Evolutionary conservation across 2,329 filamentous ascomycete species (phyloP), one percentile per base, ranked within the genome.

Genomic region (Diaporthe caulivora): DNA sequence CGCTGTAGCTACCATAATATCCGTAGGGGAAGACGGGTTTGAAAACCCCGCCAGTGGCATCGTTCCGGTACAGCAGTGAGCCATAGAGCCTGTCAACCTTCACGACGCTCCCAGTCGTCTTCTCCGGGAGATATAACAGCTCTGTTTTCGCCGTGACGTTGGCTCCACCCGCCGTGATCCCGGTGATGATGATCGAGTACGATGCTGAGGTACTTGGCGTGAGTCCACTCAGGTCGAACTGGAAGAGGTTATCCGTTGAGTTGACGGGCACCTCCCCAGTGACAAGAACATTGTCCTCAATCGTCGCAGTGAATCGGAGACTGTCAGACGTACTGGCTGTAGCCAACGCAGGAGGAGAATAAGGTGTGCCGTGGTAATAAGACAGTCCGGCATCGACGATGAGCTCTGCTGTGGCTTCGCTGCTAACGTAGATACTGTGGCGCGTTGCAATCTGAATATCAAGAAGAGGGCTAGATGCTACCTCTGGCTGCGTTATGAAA

Each of bases 61-160:
- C 74, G 68, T 82, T 86, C 64, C 80, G 81, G 76, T 83, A 83
- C 21, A 83, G 79, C 21, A 88, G 76, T 0, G 84, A 84, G 24
- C 86, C 85, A 42, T 83, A 80, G 13, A 86, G 76, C 73, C 86
- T 82, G 76, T 88, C 86, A 18, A 88, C 80, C 76, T 83, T 84
- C 3, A 84, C 83, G 2, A 84, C 82, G 78, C 85, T 87, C 37
- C 85, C 85, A 7, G 72, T 79, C 2, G 77, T 77, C 58, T 85
- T 86, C 29, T 84, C 83, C 0, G 86, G 86, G 0, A 88, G 83
- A 74, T 85, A 86, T 51, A 80, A 78, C 24, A 86, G 76, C 51
- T 83, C 80, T 62, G 80, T 81, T 0, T 78, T 81, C 0, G 82
- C 82, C 0, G 81, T 84, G 72, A 83, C 82, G 15, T 80, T 82